These are phyloP conservation scores for Populus alba DNA, from an alignment of 345 rosid species.

Conservation along the genomic window DNA sequence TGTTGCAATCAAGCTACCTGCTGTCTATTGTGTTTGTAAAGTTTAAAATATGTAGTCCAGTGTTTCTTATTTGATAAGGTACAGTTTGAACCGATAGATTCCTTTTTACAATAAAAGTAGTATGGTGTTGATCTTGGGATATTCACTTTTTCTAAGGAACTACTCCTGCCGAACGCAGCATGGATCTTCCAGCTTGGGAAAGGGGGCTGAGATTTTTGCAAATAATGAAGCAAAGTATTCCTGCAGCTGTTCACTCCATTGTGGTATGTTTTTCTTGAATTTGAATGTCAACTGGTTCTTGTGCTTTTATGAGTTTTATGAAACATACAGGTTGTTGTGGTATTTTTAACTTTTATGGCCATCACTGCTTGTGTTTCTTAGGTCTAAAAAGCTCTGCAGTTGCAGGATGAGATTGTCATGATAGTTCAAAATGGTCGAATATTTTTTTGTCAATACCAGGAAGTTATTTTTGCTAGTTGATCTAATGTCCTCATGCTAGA, in stretches of 20 bases:
- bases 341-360: not conserved
- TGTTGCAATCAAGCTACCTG: conserved; percentile 8
- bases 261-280: conserved; percentile 57
- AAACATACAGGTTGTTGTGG: not conserved
- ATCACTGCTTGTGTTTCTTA: not conserved
- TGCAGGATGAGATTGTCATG: not conserved
- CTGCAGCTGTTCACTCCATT: conserved; percentile 82
- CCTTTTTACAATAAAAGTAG: conserved; percentile 22
- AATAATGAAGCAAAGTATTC: conserved; percentile 60
- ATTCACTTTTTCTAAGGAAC: conserved; percentile 98
- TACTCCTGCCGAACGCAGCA: conserved; percentile 99
- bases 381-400: not conserved
- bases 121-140: conserved; percentile 85
- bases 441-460: not conserved
- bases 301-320: not conserved
- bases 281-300: not conserved
- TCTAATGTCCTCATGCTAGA: not conserved
- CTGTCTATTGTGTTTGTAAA: not conserved
- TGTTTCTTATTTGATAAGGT: not conserved
- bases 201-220: conserved; percentile 79
- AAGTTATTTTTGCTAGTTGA: not conserved
- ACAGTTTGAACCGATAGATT: not conserved
- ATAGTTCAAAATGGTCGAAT: not conserved
- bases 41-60: not conserved
- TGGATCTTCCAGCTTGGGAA: conserved; percentile 89